These are phyloP conservation scores for Cryptococcus amylolentus DNA, from an alignment of 1,284 basidiomycete species.

Conservation along the genomic window DNA sequence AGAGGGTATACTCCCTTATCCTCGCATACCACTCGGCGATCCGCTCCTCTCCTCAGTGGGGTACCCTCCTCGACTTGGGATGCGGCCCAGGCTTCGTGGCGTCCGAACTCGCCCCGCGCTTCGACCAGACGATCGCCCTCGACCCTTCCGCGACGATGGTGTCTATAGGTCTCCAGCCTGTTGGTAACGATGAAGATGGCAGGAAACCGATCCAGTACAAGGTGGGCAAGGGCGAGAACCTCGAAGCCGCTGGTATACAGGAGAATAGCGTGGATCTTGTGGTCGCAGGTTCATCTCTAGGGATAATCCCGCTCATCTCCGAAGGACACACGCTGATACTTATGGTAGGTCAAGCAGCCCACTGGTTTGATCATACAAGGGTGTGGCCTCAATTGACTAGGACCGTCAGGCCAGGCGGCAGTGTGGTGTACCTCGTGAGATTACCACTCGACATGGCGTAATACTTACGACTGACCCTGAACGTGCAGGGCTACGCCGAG, in stretches of 20 bases:
- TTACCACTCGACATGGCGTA: conserved; percentile 1
- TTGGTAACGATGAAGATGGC: conserved; percentile 1
- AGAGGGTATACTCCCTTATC: conserved; percentile 28
- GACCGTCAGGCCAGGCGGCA: conserved; percentile 64
- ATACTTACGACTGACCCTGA: not conserved
- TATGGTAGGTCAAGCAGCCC: conserved; percentile 67
- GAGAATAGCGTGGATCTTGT: conserved; percentile 67
- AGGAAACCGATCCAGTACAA: conserved; percentile 52
- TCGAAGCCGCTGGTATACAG: conserved; percentile 41
- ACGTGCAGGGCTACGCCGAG: conserved; percentile 69
- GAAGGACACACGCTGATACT: not conserved
- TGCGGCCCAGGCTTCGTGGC: conserved; percentile 70
- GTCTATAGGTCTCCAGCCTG: conserved; percentile 54
- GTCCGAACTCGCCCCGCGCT: conserved; percentile 56
- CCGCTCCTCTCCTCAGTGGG: not conserved
- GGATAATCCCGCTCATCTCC: not conserved
- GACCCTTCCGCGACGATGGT: conserved; percentile 77
- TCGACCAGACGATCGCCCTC: conserved; percentile 63
- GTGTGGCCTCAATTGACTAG: conserved; percentile 68
- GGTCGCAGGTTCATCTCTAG: conserved; percentile 56
- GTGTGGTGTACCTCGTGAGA: conserved; percentile 70
- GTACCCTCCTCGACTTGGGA: conserved; percentile 63
- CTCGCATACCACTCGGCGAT: conserved; percentile 24
- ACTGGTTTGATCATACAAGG: conserved; percentile 77
- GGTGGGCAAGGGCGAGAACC: conserved; percentile 26